phyloP scores from a whole-genome alignment of 768 basidiomycete species.

The Pulveroboletus sp. region DNA sequence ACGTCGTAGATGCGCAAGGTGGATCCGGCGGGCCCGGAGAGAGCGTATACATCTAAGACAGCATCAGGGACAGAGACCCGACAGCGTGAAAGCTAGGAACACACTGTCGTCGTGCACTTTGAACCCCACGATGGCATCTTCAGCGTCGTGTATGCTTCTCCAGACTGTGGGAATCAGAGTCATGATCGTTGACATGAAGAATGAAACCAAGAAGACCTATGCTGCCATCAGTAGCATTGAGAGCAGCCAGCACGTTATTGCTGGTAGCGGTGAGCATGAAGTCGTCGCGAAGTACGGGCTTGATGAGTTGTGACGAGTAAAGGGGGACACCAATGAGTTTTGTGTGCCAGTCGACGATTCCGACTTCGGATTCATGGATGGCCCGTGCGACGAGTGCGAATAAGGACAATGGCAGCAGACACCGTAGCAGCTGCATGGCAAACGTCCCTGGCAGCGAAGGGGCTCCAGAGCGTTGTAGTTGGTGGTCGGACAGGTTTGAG shows the following conservation, averaged over 20 bases:
- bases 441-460: not conserved
- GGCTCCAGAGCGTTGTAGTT: not conserved
- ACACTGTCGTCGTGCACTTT: constrained; percentile 53
- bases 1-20: constrained; percentile 65
- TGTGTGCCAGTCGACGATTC: constrained; percentile 86
- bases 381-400: constrained; percentile 35
- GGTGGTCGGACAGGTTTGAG: not conserved
- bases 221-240: constrained; percentile 63
- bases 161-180: constrained; percentile 47
- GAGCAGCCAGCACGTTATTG: constrained; percentile 73
- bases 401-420: constrained; percentile 14
- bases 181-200: constrained; percentile 1
- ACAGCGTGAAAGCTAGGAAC: constrained; percentile 18
- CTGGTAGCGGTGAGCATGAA: constrained; percentile 61
- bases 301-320: constrained; percentile 40
- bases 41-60: constrained; percentile 55
- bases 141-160: constrained; percentile 71
- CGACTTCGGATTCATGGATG: constrained; percentile 70
- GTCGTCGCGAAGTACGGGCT: constrained; percentile 59
- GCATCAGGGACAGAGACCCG: not conserved
- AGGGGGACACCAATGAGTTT: constrained; percentile 70
- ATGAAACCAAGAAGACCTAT: constrained; percentile 46
- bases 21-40: constrained; percentile 74
- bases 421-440: constrained; percentile 17
- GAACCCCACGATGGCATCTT: constrained; percentile 65